Conservation (phyloP, 345 rosid species). For the Reutealis trisperma region DNA sequence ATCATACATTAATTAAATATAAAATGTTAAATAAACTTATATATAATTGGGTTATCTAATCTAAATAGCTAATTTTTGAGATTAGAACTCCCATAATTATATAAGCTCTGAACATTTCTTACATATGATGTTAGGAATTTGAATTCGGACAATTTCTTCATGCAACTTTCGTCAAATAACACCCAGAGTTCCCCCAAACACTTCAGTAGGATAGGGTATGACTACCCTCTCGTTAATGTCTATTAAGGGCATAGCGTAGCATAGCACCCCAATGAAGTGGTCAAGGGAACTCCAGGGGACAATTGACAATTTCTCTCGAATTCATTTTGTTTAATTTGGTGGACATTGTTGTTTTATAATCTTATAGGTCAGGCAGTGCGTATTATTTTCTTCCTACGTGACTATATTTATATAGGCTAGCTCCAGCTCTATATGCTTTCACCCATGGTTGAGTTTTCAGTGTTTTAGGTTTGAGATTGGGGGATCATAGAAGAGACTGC, state of each 20-base stretch:
- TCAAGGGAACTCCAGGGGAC: constrained; percentile 42
- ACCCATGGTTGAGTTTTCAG: background rate
- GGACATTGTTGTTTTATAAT: background rate
- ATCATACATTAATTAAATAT: no score
- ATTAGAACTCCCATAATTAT: no score
- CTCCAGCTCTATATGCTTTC: background rate
- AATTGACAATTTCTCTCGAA: constrained; percentile 11
- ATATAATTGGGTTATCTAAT: no score
- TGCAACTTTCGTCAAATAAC: constrained; percentile 3
- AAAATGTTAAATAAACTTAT: no score
- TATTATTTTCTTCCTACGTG: no score
- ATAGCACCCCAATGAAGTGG: constrained; percentile 32
- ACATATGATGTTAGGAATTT: no score
- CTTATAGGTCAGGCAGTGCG: background rate
- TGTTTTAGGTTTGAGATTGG: no score
- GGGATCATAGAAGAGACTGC: no score
- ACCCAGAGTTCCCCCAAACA: constrained; percentile 49
- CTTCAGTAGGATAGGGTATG: constrained; percentile 28
- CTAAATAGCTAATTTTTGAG: no score
- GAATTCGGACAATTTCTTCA: background rate
- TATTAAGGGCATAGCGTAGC: no score
- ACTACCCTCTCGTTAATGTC: background rate
- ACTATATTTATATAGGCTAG: no score
- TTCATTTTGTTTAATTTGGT: background rate
- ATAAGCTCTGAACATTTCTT: no score